Percentiles rank a stretch among this genome's conserved stretches.
Conservation (phyloP, 208 protist species). For the Plasmodiophora brassicae region DNA sequence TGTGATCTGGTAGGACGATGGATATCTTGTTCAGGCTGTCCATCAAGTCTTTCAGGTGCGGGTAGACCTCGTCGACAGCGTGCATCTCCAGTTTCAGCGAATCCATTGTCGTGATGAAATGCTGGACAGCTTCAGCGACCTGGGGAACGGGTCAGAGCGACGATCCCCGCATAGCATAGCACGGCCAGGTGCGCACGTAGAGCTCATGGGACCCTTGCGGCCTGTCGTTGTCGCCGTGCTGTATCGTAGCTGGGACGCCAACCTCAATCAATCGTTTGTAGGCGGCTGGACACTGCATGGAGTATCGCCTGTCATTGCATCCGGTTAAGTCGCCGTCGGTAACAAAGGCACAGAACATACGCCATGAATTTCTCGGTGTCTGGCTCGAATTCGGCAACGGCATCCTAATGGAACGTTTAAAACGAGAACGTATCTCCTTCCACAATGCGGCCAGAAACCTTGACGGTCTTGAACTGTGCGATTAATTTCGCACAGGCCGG, state of each 20-base stretch:
- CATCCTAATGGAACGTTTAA: not conserved
- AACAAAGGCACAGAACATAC: constrained; percentile 54
- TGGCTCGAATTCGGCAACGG: constrained; percentile 29
- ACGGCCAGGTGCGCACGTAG: not conserved
- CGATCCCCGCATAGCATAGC: too few species aligned
- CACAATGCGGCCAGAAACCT: too few species aligned
- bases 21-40: constrained; percentile 46
- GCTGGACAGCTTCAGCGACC: constrained; percentile 76
- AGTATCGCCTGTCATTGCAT: not conserved
- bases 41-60: constrained; percentile 76
- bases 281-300: constrained; percentile 47
- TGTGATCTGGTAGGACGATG: constrained; percentile 45
- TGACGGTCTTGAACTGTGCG: constrained; percentile 84
- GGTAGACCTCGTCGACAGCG: constrained; percentile 79
- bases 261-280: constrained; percentile 37
- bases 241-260: constrained; percentile 56
- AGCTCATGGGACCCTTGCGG: not conserved
- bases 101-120: constrained; percentile 86
- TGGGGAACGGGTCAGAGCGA: constrained; percentile 50
- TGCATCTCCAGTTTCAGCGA: constrained; percentile 76
- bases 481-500: constrained; percentile 75
- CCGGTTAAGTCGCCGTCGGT: not conserved
- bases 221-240: constrained; percentile 40
- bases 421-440: too few species aligned
- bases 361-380: constrained; percentile 80